Conservation (phyloP, 2,329 filamentous ascomycete genomes). For the Ophiostoma ulmi region DNA sequence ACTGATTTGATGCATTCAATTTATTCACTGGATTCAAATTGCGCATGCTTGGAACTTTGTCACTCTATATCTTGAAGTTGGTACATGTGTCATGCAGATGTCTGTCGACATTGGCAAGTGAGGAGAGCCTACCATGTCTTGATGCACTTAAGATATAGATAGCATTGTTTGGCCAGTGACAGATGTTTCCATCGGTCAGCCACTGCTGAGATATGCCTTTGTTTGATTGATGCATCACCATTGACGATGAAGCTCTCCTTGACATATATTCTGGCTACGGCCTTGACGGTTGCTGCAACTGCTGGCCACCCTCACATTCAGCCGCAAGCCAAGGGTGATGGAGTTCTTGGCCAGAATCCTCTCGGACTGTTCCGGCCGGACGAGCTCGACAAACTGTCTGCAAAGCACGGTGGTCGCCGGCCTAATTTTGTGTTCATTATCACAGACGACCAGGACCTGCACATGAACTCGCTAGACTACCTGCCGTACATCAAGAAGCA, state of each 20-base stretch:
- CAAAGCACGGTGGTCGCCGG: slow-evolving; percentile 14
- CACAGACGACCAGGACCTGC: slow-evolving; percentile 61
- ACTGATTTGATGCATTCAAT: background rate
- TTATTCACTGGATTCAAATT: background rate
- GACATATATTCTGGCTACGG: background rate
- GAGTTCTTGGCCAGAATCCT: background rate
- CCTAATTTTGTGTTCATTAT: slow-evolving; percentile 46
- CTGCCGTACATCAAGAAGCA: slow-evolving; percentile 49
- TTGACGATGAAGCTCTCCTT: background rate
- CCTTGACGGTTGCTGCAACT: background rate
- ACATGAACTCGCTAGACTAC: slow-evolving; percentile 55
- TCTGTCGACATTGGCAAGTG: background rate
- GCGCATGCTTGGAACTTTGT: background rate
- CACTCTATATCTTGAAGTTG: background rate
- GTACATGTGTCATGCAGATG: background rate
- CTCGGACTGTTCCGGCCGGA: slow-evolving; percentile 1
- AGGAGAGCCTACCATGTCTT: background rate
- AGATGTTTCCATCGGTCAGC: background rate
- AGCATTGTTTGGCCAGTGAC: background rate
- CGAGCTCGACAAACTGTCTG: background rate
- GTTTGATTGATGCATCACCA: background rate
- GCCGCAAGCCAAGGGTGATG: background rate
- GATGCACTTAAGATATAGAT: background rate
- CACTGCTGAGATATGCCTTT: background rate
- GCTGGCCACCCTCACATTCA: background rate